phyloP scores from a whole-genome alignment of 2,329 filamentous ascomycete genomes.

The Niveomyces coronatus region DNA sequence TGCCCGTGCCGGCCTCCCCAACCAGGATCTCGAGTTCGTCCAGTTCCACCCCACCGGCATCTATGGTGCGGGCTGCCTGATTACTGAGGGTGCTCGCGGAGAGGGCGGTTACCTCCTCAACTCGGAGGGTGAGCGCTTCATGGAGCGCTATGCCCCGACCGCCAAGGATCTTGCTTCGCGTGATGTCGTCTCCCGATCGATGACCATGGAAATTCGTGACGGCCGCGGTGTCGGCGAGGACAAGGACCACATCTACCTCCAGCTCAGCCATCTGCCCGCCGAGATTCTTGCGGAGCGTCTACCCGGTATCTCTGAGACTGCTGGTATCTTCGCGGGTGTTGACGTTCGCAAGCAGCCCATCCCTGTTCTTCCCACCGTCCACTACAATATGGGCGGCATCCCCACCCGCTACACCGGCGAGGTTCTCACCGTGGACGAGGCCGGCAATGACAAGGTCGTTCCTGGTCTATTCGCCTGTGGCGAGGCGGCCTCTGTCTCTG shows the following conservation, averaged over 20 bases:
- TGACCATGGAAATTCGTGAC: slow-evolving; percentile 97
- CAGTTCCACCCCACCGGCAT: slow-evolving; percentile 99
- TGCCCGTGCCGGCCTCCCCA: slow-evolving; percentile 89
- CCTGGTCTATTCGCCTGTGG: slow-evolving; percentile 93
- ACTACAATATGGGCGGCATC: slow-evolving; percentile 99
- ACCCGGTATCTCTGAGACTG: slow-evolving; percentile 96
- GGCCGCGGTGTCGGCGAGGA: slow-evolving; percentile 93
- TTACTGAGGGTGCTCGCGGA: slow-evolving; percentile 94
- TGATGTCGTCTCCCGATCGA: slow-evolving; percentile 93
- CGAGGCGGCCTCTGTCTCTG: slow-evolving; percentile 94
- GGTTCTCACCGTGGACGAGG: slow-evolving; percentile 77
- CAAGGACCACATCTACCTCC: slow-evolving; percentile 97
- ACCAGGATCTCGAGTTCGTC: slow-evolving; percentile 99
- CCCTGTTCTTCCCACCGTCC: slow-evolving; percentile 88
- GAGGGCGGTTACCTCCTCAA: slow-evolving; percentile 97
- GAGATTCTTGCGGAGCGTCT: slow-evolving; percentile 93
- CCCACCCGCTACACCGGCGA: slow-evolving; percentile 96
- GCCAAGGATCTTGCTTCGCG: slow-evolving; percentile 95
- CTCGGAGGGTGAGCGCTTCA: slow-evolving; percentile 96
- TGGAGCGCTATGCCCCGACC: slow-evolving; percentile 96
- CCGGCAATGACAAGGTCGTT: slow-evolving; percentile 85
- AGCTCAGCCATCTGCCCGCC: slow-evolving; percentile 87
- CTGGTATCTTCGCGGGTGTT: slow-evolving; percentile 92
- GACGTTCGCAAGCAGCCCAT: slow-evolving; percentile 97
- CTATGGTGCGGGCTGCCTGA: slow-evolving; percentile 95